A percentile compares a stretch with the other conserved stretches of the same genome.
Evolutionary conservation across 352 stramenopile species (phyloP).

Genomic region (Pythium diclinum): DNA sequence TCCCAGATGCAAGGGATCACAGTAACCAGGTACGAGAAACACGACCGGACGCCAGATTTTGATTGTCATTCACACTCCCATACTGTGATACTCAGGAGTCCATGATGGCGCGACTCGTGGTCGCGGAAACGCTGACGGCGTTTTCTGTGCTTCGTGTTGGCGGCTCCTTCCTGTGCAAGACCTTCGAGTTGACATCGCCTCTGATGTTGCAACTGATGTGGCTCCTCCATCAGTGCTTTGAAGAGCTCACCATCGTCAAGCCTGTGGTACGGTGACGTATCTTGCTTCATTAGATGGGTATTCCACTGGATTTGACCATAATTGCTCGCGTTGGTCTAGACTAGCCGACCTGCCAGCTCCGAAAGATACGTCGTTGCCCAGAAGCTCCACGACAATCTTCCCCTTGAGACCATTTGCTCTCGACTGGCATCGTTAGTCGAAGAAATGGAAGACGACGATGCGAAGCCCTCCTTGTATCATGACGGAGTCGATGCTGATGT

Average conservation of each 20-base stretch:
- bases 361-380: constrained; percentile 67
- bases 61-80: not conserved
- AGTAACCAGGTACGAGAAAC: constrained; percentile 58
- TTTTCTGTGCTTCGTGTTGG: constrained; percentile 39
- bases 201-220: constrained; percentile 64
- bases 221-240: constrained; percentile 63
- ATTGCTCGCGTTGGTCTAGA: constrained; percentile 31
- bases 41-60: too few relatives aligned
- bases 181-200: constrained; percentile 65
- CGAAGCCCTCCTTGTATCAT: not conserved
- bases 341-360: constrained; percentile 73
- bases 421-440: constrained; percentile 6
- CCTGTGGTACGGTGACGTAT: constrained; percentile 36
- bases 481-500: not conserved
- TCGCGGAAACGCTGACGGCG: constrained; percentile 64
- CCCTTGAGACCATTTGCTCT: not conserved
- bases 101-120: constrained; percentile 57
- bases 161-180: constrained; percentile 78
- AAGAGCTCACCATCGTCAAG: constrained; percentile 63
- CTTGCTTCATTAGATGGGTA: not conserved
- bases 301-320: not conserved
- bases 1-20: constrained; percentile 60
- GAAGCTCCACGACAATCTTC: constrained; percentile 21
- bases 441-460: not conserved
- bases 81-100: constrained; percentile 37